phyloP scores from a whole-genome alignment of 345 rosid genomes.

The Eucalyptus curtisii region DNA sequence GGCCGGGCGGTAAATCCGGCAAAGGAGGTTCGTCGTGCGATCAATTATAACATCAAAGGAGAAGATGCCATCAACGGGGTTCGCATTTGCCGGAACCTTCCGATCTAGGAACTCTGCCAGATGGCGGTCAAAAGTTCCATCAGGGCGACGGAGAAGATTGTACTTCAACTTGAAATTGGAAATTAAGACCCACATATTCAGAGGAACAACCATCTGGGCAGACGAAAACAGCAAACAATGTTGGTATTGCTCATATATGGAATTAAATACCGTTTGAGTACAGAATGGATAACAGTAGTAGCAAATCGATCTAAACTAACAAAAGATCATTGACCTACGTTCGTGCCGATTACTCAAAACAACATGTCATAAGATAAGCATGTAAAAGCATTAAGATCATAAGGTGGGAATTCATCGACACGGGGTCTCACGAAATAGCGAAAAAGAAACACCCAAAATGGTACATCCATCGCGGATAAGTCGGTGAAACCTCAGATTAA shows the following conservation, averaged over 20 bases:
- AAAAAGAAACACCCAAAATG: neutral
- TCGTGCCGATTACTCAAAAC: neutral
- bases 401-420: neutral
- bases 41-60: slow-evolving; percentile 70
- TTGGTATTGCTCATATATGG: neutral
- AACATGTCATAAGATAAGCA: neutral
- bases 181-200: slow-evolving; percentile 84
- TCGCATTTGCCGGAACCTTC: slow-evolving; percentile 63
- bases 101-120: slow-evolving; percentile 91
- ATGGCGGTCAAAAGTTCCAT: slow-evolving; percentile 88
- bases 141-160: slow-evolving; percentile 74
- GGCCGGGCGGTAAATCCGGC: slow-evolving; percentile 59
- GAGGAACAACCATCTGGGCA: slow-evolving; percentile 73
- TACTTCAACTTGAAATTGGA: slow-evolving; percentile 83
- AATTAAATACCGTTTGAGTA: neutral
- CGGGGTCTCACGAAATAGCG: neutral
- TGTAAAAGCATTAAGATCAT: neutral
- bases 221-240: neutral
- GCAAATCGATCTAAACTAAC: neutral
- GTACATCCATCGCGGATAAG: neutral
- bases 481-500: neutral
- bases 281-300: neutral
- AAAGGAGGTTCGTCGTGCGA: slow-evolving; percentile 37
- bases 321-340: neutral
- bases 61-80: slow-evolving; percentile 65